Evolutionary conservation across 495 filamentous ascomycete genomes (phyloP), one percentile per base, ranked within the genome.

Genomic region (Neurospora sp.): DNA sequence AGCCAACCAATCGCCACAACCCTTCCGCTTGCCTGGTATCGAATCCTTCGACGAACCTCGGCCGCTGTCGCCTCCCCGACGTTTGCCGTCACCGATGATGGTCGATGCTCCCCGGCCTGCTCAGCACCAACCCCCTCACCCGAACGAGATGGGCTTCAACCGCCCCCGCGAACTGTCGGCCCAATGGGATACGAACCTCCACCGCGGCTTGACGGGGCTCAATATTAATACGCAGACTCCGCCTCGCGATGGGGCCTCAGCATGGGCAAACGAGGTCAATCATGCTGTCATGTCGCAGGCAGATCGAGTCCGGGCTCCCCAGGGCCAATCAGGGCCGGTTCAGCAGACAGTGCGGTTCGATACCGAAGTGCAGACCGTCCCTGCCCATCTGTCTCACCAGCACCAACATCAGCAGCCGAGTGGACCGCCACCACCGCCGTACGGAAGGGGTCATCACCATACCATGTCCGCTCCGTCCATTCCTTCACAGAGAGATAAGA

Each of bases 31-130:
- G 35, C 94, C 94, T 0, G 94, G 94, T 9, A 97, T 97, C 75
- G 93, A 96, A 78, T 95, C 92, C 42, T 97, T 97, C 75, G 93
- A 94, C 78, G 89, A 91, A 69, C 89, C 88, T 7, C 87, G 88
- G 46, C 87, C 90, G 8, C 77, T 85, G 42, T 86, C 92, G 4
- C 91, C 93, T 6, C 87, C 90, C 4, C 85, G 87, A 10, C 88
- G 90, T 39, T 85, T 87, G 71, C 82, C 87, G 0, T 92, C 90
- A 71, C 91, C 92, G 1, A 92, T 93, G 91, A 85, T 90, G 76
- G 81, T 92, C 48, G 91, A 93, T 75, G 84, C 83, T 0, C 48
- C 20, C 20, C 78, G 82, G 0, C 20, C 81, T 12, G 80, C 84
- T 5, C 83, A 81, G 35, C 85, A 85, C 59, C 78, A 83, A 48